phyloP scores from a whole-genome alignment of 2,329 filamentous ascomycete genomes.

The Diaporthe sp. region DNA sequence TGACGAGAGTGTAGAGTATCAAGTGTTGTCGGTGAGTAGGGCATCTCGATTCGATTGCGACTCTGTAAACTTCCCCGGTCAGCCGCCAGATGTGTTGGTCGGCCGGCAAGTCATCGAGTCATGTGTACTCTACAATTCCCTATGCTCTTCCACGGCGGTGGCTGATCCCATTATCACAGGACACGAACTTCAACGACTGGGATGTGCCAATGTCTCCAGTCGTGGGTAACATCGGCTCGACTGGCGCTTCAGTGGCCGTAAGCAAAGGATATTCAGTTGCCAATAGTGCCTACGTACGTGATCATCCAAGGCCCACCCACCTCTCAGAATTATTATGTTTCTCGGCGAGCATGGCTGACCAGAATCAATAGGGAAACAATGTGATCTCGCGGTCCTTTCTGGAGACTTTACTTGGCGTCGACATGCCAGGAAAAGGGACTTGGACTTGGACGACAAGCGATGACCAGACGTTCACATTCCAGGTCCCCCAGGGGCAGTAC shows the following conservation, averaged over 20 bases:
- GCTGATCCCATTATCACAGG: slow-evolving; percentile 44
- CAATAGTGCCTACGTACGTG: slow-evolving; percentile 51
- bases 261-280: slow-evolving; percentile 51
- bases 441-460: slow-evolving; percentile 52
- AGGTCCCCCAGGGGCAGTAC: slow-evolving; percentile 54
- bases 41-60: background rate
- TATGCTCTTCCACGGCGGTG: background rate
- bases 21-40: slow-evolving; percentile 42
- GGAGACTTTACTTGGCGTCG: slow-evolving; percentile 41
- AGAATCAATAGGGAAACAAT: background rate
- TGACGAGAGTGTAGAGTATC: slow-evolving; percentile 45
- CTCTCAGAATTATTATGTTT: too few species aligned
- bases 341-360: background rate
- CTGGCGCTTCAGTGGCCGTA: slow-evolving; percentile 49
- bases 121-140: background rate
- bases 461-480: slow-evolving; percentile 49
- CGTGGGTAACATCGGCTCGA: slow-evolving; percentile 48
- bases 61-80: too few species aligned
- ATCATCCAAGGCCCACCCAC: background rate
- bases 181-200: slow-evolving; percentile 54
- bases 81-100: too few species aligned
- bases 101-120: background rate
- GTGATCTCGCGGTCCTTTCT: background rate
- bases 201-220: slow-evolving; percentile 55
- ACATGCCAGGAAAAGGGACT: slow-evolving; percentile 45